Conservation (phyloP, 1,284 basidiomycete genomes). For the Trichosporon faecale region DNA sequence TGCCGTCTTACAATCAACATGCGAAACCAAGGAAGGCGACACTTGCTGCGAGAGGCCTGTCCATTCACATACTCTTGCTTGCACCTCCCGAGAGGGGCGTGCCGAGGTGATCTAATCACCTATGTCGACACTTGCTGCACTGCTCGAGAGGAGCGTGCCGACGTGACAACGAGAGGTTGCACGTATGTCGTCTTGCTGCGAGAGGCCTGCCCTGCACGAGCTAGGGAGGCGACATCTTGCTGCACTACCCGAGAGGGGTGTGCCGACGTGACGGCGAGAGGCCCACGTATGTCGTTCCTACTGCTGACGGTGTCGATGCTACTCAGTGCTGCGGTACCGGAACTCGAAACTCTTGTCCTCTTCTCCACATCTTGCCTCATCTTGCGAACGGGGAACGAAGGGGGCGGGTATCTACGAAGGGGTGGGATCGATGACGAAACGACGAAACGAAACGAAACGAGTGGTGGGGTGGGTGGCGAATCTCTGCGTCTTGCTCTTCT, state of each 20-base stretch:
- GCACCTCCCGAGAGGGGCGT: too few relatives aligned
- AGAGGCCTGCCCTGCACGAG: too few relatives aligned
- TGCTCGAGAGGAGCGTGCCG: not conserved
- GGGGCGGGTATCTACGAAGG: not conserved
- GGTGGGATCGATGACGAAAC: not conserved
- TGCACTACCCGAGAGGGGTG: not conserved
- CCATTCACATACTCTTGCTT: not conserved
- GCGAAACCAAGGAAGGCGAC: not conserved
- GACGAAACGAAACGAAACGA: not conserved
- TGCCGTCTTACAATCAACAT: not conserved
- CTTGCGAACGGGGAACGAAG: not conserved
- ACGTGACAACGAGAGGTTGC: not conserved
- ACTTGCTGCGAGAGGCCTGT: not conserved
- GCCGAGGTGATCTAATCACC: too few relatives aligned
- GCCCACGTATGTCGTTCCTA: not conserved
- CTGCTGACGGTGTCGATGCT: not conserved
- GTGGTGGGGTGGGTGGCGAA: not conserved
- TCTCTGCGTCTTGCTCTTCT: not conserved
- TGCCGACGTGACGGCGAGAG: not conserved
- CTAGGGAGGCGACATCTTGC: not conserved
- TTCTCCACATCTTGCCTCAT: not conserved
- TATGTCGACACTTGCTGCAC: not conserved
- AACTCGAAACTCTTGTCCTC: not conserved
- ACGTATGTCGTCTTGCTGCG: not conserved
- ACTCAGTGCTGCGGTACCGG: not conserved